Evolutionary conservation across 805 yeast species (phyloP), one percentile per base, ranked within the genome.

Genomic region (Saturnispora sanitii): DNA sequence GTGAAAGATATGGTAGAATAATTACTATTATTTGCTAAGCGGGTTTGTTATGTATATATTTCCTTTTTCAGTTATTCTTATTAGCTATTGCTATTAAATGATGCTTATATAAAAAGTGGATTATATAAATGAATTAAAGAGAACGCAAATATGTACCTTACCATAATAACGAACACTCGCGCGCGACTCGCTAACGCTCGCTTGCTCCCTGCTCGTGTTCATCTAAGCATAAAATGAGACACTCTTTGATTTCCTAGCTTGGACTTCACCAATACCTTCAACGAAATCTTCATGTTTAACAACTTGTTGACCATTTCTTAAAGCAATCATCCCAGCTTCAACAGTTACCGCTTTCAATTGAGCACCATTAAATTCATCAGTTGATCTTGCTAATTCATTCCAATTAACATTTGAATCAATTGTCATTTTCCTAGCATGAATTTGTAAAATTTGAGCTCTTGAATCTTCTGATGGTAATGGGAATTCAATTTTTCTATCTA

Each of bases 241-340:
- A 37, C 92, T 77, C 68, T 92, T 92, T 44, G 83, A 74, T 71
- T 92, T 92, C 69, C 98, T 79, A 29, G 97, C 95, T 67, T 92
- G 98, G 26, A 92, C 98, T 68, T 92, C 98, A 49, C 96, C 81
- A 46, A 92, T 87, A 41, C 95, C 99, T 61, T 92, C 98, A 21
- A 92, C 95, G 58, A 90, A 92, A 65, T 92, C 98, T 65, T 92
- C 98, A 61, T 92, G 99, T 53, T 85, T 83, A 41, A 92, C 88
- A 50, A 79, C 73, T 33, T 82, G 75, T 64, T 92, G 95, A 15
- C 95, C 96, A 54, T 85, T 86, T 66, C 98, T 78, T 58, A 92
- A 71, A 2, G 98, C 99, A 65, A 92, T 92, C 99, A 92, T 92
- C 58, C 99, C 99, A 6, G 99, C 98, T 63, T 92, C 99, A 18